Conservation (phyloP, 1,284 basidiomycete genomes). For the Ceratobasidium sp. region DNA sequence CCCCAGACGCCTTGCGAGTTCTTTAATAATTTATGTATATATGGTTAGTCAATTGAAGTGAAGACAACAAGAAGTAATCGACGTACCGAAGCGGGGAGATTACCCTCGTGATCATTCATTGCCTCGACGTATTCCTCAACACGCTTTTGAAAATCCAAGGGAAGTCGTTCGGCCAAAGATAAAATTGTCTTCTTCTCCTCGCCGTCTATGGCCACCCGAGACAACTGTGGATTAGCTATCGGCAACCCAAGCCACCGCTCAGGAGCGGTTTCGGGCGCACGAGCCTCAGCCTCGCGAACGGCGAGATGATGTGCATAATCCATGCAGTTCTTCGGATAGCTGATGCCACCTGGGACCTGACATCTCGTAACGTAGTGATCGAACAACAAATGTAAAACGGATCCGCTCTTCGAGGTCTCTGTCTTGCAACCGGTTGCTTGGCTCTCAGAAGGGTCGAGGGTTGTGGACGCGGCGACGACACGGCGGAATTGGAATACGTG, state of each 20-base stretch:
- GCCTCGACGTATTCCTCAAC: not conserved
- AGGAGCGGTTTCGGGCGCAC: not conserved
- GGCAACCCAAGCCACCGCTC: not conserved
- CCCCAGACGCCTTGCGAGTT: conserved; percentile 5
- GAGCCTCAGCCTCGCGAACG: not conserved
- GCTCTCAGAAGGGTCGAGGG: not conserved
- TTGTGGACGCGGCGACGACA: not conserved
- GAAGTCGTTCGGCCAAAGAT: not conserved
- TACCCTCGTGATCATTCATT: not conserved
- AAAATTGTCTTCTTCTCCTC: not conserved
- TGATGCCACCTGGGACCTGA: not conserved
- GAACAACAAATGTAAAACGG: not conserved
- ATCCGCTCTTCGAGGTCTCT: not conserved
- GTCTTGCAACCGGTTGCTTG: not conserved
- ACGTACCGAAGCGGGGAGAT: not conserved
- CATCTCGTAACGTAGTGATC: not conserved
- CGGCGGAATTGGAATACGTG: not conserved
- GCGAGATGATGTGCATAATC: not conserved
- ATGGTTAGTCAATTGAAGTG: not conserved
- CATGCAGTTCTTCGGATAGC: not conserved
- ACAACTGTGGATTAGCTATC: not conserved
- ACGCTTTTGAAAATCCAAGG: not conserved
- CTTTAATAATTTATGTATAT: not conserved
- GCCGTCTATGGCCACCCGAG: not conserved
- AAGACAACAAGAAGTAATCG: not conserved